Conservation (phyloP, 2,329 filamentous ascomycete species). For the Diaporthe eres region DNA sequence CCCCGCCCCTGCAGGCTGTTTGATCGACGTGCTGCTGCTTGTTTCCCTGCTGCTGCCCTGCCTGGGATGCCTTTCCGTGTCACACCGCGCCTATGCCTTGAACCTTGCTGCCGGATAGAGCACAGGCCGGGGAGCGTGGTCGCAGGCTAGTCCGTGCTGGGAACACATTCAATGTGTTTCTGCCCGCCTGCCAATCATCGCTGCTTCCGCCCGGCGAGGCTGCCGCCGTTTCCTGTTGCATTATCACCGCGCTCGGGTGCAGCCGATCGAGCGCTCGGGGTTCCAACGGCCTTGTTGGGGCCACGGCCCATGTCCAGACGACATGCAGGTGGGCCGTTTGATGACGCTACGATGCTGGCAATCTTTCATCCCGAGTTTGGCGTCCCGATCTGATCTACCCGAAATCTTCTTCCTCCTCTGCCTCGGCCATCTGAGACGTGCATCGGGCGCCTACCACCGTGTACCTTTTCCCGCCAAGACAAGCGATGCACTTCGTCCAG, state of each 20-base stretch:
- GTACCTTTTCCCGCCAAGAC: slow-evolving; percentile 9
- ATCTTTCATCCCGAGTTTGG: slow-evolving; percentile 32
- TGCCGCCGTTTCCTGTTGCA: slow-evolving; percentile 26
- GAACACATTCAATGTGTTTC: slow-evolving; percentile 5
- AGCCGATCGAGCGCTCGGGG: slow-evolving; percentile 28
- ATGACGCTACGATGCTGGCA: slow-evolving; percentile 30
- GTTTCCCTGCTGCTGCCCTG: slow-evolving; percentile 10
- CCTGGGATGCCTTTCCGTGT: slow-evolving; percentile 1
- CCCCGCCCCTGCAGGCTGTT: slow-evolving; percentile 15
- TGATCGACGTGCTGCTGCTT: slow-evolving; percentile 30
- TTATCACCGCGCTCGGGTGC: slow-evolving; percentile 28
- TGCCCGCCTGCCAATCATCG: slow-evolving; percentile 4
- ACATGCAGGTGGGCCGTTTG: slow-evolving; percentile 29
- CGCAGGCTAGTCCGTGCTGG: slow-evolving; percentile 12
- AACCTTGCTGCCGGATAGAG: slow-evolving; percentile 33
- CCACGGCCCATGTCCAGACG: slow-evolving; percentile 8
- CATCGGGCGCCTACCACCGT: slow-evolving; percentile 17
- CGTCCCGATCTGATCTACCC: slow-evolving; percentile 33
- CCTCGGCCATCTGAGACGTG: slow-evolving; percentile 17
- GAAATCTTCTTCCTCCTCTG: slow-evolving; percentile 18
- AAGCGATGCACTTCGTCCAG: neutral
- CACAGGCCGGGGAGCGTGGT: slow-evolving; percentile 28
- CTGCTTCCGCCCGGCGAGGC: neutral
- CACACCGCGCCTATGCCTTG: slow-evolving; percentile 9
- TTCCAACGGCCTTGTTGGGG: slow-evolving; percentile 17